Percentiles rank a stretch among this genome's conserved stretches.
phyloP scores from a whole-genome alignment of 139 green algal species.

The Micromonas pusilla region DNA sequence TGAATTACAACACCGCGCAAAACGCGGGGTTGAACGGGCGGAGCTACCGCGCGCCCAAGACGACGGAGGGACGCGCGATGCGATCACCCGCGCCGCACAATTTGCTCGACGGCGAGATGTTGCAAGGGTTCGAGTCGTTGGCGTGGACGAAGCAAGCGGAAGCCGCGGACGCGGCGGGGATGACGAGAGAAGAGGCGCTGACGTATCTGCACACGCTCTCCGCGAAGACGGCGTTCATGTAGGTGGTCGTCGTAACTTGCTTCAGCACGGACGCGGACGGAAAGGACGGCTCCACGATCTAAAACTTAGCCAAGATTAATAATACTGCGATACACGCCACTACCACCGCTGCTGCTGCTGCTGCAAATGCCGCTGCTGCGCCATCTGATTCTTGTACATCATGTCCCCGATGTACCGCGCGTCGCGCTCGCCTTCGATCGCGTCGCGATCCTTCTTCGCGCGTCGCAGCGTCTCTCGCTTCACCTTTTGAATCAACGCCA shows the following conservation, averaged over 20 bases:
- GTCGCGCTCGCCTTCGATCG: no score
- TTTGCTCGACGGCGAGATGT: constrained; percentile 40
- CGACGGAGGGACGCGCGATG: not conserved
- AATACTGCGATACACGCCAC: no score
- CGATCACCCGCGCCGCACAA: constrained; percentile 7
- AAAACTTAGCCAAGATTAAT: not conserved
- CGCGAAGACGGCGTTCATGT: not conserved
- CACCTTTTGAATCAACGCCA: no score
- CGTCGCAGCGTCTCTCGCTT: no score
- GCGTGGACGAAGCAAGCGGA: not conserved
- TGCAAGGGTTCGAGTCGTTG: constrained; percentile 27
- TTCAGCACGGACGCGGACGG: no score
- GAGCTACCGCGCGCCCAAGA: constrained; percentile 27
- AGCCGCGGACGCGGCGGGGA: not conserved
- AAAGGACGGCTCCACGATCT: no score
- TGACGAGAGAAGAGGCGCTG: not conserved
- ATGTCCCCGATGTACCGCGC: no score
- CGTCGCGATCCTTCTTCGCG: no score
- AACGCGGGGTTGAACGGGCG: constrained; percentile 36
- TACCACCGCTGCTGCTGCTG: no score
- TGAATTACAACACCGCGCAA: not conserved
- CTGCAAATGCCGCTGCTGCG: no score
- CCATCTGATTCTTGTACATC: no score
- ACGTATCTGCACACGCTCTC: not conserved
- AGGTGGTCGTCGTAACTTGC: no score